A percentile compares a stretch with the other conserved stretches of the same genome.
phyloP scores from a whole-genome alignment of 73 alveolate genomes.

The Tetrahymena borealis region DNA sequence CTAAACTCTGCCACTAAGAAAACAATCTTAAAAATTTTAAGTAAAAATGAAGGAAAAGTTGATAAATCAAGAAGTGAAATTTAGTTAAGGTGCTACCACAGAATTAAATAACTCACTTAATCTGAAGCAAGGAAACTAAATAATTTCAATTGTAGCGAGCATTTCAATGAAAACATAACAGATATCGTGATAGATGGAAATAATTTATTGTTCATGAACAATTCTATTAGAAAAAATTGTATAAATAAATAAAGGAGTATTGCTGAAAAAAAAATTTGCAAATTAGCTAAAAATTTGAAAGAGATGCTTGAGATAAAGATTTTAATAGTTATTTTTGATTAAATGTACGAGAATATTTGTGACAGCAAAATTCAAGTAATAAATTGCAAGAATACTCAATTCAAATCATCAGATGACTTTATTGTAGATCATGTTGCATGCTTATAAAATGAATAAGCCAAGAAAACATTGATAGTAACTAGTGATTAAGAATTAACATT shows the following conservation, averaged over 20 bases:
- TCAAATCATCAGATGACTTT: background rate
- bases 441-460: background rate
- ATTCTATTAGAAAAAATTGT: background rate
- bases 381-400: background rate
- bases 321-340: background rate
- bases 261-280: background rate
- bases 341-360: background rate
- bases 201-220: background rate
- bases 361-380: background rate
- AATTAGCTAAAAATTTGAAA: background rate
- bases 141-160: background rate
- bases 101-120: background rate
- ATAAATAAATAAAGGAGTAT: background rate
- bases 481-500: background rate
- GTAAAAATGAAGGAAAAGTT: background rate
- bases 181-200: background rate
- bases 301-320: background rate
- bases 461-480: background rate
- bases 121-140: background rate
- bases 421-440: background rate
- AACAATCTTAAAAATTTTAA: background rate
- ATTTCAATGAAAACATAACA: background rate
- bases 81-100: background rate
- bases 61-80: background rate
- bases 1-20: background rate